phyloP scores from a whole-genome alignment of 306 rosid genomes.

The Vicia villosa region DNA sequence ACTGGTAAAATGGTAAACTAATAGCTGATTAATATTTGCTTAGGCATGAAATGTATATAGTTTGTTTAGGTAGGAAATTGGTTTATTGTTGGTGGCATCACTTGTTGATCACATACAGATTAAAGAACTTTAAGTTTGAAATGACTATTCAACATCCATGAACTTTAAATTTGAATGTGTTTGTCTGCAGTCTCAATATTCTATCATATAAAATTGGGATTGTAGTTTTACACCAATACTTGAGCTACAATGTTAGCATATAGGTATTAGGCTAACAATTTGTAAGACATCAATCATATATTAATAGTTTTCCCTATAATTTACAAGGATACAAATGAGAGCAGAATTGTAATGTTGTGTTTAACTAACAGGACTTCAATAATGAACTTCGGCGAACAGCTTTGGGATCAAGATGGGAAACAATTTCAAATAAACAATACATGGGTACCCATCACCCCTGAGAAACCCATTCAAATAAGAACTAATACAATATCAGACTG shows the following conservation, averaged over 20 bases:
- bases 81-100: constrained; percentile 6
- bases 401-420: constrained; percentile 37
- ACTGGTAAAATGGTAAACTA: not conserved
- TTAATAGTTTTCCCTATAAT: not conserved
- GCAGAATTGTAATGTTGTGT: constrained; percentile 26
- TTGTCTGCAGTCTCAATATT: not conserved
- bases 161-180: constrained; percentile 2
- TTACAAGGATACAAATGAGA: constrained; percentile 1
- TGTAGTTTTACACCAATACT: constrained; percentile 20
- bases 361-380: constrained; percentile 38
- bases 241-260: constrained; percentile 5
- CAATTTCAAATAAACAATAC: constrained; percentile 38
- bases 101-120: constrained; percentile 1
- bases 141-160: not conserved
- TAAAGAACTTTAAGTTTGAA: constrained; percentile 7
- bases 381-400: constrained; percentile 50
- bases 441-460: constrained; percentile 61
- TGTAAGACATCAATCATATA: not conserved
- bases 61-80: constrained; percentile 6
- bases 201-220: not conserved
- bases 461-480: constrained; percentile 46
- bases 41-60: constrained; percentile 14
- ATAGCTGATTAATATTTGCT: constrained; percentile 3
- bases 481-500: constrained; percentile 34
- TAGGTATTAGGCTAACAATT: not conserved